Conservation (phyloP, 1,284 basidiomycete genomes). For the Trichosporon coremiiforme region DNA sequence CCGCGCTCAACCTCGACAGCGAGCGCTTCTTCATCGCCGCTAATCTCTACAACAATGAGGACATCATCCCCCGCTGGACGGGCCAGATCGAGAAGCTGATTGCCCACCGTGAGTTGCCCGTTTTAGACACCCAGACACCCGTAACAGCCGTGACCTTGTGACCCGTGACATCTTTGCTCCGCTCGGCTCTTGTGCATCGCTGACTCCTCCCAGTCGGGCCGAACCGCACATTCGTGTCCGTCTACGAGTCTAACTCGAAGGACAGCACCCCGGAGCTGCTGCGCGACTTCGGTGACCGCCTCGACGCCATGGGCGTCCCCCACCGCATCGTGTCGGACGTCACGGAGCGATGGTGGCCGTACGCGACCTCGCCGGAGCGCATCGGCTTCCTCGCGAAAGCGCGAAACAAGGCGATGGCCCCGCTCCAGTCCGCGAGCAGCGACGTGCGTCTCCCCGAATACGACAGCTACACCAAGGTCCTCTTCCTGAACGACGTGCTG, state of each 20-base stretch:
- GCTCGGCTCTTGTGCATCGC: no score
- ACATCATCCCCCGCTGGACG: constrained; percentile 34
- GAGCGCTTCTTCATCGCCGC: constrained; percentile 42
- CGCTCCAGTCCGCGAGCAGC: constrained; percentile 40
- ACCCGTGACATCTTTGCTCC: no score
- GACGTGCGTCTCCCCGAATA: constrained; percentile 45
- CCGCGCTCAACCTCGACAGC: constrained; percentile 24
- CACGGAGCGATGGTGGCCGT: constrained; percentile 46
- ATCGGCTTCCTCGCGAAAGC: constrained; percentile 59
- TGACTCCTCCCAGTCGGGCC: constrained; percentile 57
- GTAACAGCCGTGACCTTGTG: no score
- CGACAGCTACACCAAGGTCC: constrained; percentile 58
- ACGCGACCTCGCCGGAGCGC: constrained; percentile 56
- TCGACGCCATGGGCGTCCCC: constrained; percentile 49
- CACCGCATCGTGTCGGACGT: constrained; percentile 55
- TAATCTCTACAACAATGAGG: constrained; percentile 44
- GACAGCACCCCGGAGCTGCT: constrained; percentile 60
- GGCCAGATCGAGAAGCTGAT: constrained; percentile 33
- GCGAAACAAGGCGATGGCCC: constrained; percentile 60
- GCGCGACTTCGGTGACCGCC: constrained; percentile 49
- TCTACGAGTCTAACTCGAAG: constrained; percentile 62
- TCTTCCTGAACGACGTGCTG: constrained; percentile 63
- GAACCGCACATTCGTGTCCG: constrained; percentile 63
- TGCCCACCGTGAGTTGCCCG: constrained; percentile 34
- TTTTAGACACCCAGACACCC: no score